These are phyloP conservation scores for Sarocladium oryzae DNA, from an alignment of 2,329 filamentous ascomycete species.

Conservation along the genomic window DNA sequence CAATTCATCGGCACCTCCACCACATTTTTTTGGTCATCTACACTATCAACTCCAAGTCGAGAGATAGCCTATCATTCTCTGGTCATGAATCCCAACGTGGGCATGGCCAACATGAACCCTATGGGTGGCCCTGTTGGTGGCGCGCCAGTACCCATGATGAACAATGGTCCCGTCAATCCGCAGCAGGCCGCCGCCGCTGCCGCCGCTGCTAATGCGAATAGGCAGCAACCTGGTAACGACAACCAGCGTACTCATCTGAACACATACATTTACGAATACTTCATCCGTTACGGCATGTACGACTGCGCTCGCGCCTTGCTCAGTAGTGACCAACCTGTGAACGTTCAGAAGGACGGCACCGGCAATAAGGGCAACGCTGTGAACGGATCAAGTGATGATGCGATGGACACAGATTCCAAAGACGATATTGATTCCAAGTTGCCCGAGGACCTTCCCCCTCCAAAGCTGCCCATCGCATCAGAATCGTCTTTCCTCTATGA, in stretches of 20 bases:
- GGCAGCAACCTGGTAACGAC: conserved; percentile 37
- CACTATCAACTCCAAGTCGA: background rate
- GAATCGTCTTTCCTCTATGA: conserved; percentile 87
- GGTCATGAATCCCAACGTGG: conserved; percentile 52
- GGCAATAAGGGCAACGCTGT: conserved; percentile 58
- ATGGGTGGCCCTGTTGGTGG: conserved; percentile 60
- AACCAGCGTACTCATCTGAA: conserved; percentile 58
- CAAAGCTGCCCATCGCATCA: conserved; percentile 57
- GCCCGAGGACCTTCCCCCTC: conserved; percentile 72
- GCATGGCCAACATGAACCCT: conserved; percentile 64
- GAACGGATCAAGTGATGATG: conserved; percentile 66
- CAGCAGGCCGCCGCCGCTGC: conserved; percentile 24
- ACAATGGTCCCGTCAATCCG: conserved; percentile 41
- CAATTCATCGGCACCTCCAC: background rate
- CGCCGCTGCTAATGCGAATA: conserved; percentile 19
- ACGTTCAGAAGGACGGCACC: conserved; percentile 63
- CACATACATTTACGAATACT: conserved; percentile 89
- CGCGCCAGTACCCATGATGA: conserved; percentile 59
- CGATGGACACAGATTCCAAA: conserved; percentile 79
- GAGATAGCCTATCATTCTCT: conserved; percentile 15
- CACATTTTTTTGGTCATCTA: background rate
- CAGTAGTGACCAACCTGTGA: conserved; percentile 59
- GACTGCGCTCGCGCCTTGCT: conserved; percentile 75
- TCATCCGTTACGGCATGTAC: conserved; percentile 77
- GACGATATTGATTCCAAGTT: conserved; percentile 68